Base-by-base conservation (phyloP, 2,329 filamentous ascomycete genomes). In the Penicillium sp. region DNA sequence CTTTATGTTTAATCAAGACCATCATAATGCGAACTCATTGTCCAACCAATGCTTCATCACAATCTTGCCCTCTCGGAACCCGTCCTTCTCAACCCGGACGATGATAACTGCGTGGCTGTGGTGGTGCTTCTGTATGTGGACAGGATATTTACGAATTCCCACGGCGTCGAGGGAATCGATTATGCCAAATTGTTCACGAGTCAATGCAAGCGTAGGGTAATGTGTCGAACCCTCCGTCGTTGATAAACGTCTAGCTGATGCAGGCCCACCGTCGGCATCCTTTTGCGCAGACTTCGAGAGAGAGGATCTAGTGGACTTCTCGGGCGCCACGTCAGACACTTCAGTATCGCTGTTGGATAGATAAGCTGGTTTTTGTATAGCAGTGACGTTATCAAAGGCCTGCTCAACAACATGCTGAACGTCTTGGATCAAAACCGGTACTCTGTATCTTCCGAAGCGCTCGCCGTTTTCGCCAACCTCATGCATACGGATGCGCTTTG, bases 101-200 rank as follows among this genome's bases (percentile, higher is more conserved):
- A 97, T 90, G 48, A 97, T 96, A 3, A 93, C 93, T 0, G 93
- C 93, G 74, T 97, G 93, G 59, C 85, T 90, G 71, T 96, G 91
- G n/a, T 81, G 78, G 54, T 86, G 82, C 6, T 92, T 89, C 56
- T 79, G 77, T 56, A 80, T 80, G 58, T 78, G 74, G 10, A 80
- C 83, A 0, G 82, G 82, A 63, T 82, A 84, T 65, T 85, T 86
- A 43, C 75, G 79, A 69, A 85, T 83, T 3, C 84, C 83, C 0
- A 87, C 77, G 5, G 78, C 72, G 62, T 97, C 86, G 49, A 97
- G 79, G 10, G 86, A 84, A 31, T 89, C 82, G 61, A 96, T 89
- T 85, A 96, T 96, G 49, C 84, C 82, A 71, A 96, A 96, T 75
- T 97, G 93, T 48, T 86, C 84, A 5, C 87, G 81, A 0, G 90